Conservation (phyloP, 345 rosid species). For the Salix viminalis region DNA sequence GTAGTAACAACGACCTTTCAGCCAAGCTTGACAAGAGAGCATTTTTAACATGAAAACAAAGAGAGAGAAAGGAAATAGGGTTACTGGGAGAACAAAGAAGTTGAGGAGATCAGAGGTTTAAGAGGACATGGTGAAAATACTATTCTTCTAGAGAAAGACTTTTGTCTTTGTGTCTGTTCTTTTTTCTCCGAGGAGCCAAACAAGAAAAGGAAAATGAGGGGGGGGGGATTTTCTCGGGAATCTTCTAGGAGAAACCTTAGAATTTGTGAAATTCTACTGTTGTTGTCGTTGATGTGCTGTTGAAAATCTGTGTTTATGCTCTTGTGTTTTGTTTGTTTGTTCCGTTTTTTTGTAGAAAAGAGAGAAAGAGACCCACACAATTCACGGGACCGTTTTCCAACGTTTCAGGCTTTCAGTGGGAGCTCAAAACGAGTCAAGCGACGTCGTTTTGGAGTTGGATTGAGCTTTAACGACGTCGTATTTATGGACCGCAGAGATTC, state of each 20-base stretch:
- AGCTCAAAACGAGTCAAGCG: background rate
- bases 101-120: too few species aligned
- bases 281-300: background rate
- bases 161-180: background rate
- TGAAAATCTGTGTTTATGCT: slow-evolving; percentile 13
- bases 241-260: background rate
- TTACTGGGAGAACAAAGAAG: background rate
- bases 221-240: background rate
- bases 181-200: slow-evolving; percentile 6
- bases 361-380: background rate
- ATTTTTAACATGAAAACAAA: slow-evolving; percentile 9
- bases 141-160: too few species aligned
- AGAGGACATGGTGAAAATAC: too few species aligned
- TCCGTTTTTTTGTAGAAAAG: background rate
- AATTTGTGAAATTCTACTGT: background rate
- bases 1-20: background rate
- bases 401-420: background rate
- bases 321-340: background rate
- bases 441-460: background rate
- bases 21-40: background rate
- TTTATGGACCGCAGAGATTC: background rate
- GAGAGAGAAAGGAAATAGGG: background rate
- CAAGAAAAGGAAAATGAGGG: background rate
- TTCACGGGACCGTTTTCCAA: slow-evolving; percentile 6
- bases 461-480: background rate